Evolutionary conservation across 371 early-diverging fungal species (phyloP).

Genomic region (Lichtheimia corymbifera): DNA sequence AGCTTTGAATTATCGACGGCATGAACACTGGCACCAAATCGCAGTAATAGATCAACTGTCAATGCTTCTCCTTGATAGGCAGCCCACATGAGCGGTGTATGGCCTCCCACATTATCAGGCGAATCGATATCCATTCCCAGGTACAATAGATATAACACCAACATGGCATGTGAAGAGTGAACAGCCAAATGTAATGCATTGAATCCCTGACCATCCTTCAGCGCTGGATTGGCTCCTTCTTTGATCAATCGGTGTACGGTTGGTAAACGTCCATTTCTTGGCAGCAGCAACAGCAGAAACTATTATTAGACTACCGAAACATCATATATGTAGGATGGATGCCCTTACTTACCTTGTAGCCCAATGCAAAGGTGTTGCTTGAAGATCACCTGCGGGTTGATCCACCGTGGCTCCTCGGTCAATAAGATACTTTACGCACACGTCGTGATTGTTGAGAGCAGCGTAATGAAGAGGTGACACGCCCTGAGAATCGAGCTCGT

Average conservation of each 20-base stretch:
- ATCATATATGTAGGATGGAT: no score
- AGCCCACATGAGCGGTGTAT: constrained; percentile 95
- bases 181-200: constrained; percentile 89
- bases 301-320: not conserved
- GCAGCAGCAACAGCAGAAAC: not conserved
- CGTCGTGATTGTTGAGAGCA: constrained; percentile 74
- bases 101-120: constrained; percentile 70
- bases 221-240: constrained; percentile 74
- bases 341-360: constrained; percentile 56
- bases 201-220: constrained; percentile 86
- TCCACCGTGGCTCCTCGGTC: constrained; percentile 82
- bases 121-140: constrained; percentile 75
- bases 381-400: constrained; percentile 73
- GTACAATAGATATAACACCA: constrained; percentile 70
- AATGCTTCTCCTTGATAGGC: constrained; percentile 83
- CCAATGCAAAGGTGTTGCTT: constrained; percentile 92
- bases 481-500: constrained; percentile 65
- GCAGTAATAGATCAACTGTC: constrained; percentile 68
- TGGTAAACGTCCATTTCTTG: constrained; percentile 60
- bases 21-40: constrained; percentile 68
- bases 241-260: constrained; percentile 74
- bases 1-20: constrained; percentile 72
- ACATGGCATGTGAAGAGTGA: constrained; percentile 81
- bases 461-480: constrained; percentile 83
- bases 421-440: constrained; percentile 75